Base-by-base conservation (phyloP, 305 asterid genomes). In the Solanum hybrid region DNA sequence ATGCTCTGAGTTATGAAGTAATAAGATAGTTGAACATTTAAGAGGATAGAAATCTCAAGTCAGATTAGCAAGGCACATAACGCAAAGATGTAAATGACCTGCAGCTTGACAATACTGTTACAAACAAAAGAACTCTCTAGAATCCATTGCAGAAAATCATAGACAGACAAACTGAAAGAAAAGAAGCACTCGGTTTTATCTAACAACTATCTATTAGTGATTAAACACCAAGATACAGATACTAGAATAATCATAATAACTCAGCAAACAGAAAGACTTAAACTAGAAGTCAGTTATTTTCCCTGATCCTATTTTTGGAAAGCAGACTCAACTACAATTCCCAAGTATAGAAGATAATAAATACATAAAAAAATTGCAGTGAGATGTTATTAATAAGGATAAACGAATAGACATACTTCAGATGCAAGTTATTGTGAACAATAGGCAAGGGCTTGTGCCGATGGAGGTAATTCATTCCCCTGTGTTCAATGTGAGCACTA, bases 401-500 rank as follows among this genome's bases (percentile, higher is more conserved):
- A 16, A 28, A 69, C 9, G 84, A 74, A 83, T 22, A 73, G 85
- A 81, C 92, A 61, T 85, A 94, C 96, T 93, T 90, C 18, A 91
- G 94, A 87, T 92, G 91, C 94, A 95, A 92, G 90, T 94, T 92
- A 89, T 92, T 92, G 94, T 95, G 97, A 90, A 93, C 95, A 34
- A 86, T 91, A 81, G 93, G 96, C 61, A 86, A 89, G 61, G 96
- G 95, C 93, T 94, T 95, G 93, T 95, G 97, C 91, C 92, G 91
- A 91, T 95, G 97, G 89, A 95, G 95, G 93, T 95, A 95, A 91
- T 94, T 95, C 97, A 95, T 92, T 71, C 97, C 97, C 94, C 97
- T 95, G 95, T 36, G 91, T 88, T 88, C 87, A 87, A 89, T 51
- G 24, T 14, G 20, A 84, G 12, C 88, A 84, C 22, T 31, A 20